Conservation (phyloP, 2,329 filamentous ascomycete species). For the Alternaria triticimaculans region DNA sequence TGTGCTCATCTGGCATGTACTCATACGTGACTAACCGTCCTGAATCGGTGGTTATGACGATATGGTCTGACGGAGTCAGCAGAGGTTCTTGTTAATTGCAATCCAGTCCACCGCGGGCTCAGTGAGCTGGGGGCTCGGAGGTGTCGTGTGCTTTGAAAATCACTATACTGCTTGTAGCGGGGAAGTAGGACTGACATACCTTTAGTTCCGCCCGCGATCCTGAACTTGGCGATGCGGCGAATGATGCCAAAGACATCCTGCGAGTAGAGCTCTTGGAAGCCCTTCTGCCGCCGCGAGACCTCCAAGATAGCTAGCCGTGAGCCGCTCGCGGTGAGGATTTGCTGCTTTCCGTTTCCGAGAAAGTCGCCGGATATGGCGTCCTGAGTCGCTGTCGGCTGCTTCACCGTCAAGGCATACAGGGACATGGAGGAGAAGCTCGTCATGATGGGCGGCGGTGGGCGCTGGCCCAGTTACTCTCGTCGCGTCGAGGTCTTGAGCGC, state of each 20-base stretch:
- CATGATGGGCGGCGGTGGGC: constrained; percentile 66
- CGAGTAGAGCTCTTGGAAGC: constrained; percentile 83
- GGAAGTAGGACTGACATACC: constrained; percentile 66
- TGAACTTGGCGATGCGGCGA: constrained; percentile 83
- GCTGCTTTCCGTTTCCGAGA: constrained; percentile 94
- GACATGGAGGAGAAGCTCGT: constrained; percentile 99
- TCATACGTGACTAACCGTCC: constrained; percentile 94
- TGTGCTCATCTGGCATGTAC: constrained; percentile 84
- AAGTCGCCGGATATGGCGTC: constrained; percentile 95
- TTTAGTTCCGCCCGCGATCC: constrained; percentile 92
- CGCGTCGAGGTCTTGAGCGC: constrained; percentile 16
- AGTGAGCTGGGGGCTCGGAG: constrained; percentile 31
- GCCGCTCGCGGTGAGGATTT: constrained; percentile 92
- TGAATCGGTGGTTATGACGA: constrained; percentile 94
- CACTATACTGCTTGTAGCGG: constrained; percentile 54
- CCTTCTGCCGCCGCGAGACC: constrained; percentile 83
- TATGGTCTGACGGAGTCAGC: constrained; percentile 73
- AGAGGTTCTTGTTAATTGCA: constrained; percentile 37
- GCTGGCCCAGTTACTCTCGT: constrained; percentile 33
- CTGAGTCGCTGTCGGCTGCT: constrained; percentile 86
- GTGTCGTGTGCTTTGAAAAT: constrained; percentile 52
- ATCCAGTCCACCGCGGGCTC: constrained; percentile 34
- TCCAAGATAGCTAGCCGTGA: constrained; percentile 87
- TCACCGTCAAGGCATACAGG: constrained; percentile 95
- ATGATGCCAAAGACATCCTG: constrained; percentile 98